A percentile compares a stretch with the other conserved stretches of the same genome.
phyloP scores from a whole-genome alignment of 2,329 filamentous ascomycete species.

The Epicoccum nigrum region DNA sequence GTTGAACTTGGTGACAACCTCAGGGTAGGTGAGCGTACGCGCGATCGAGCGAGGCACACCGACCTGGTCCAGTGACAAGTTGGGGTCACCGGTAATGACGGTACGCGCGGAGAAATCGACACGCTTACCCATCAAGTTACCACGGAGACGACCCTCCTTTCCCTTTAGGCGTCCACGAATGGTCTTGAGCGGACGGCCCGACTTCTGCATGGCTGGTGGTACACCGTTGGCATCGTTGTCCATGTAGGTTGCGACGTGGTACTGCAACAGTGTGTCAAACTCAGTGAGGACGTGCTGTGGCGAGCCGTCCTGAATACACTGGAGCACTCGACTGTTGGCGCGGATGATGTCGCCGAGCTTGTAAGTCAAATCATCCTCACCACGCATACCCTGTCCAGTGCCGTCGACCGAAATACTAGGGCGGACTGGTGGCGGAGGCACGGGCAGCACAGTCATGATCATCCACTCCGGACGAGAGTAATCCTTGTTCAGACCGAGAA shows the following conservation, averaged over 20 bases:
- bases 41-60: slow-evolving; percentile 95
- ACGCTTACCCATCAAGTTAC: slow-evolving; percentile 96
- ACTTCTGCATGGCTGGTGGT: slow-evolving; percentile 94
- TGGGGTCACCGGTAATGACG: slow-evolving; percentile 98
- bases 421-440: slow-evolving; percentile 92
- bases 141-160: slow-evolving; percentile 96
- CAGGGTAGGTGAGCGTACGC: slow-evolving; percentile 90
- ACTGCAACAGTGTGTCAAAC: slow-evolving; percentile 91
- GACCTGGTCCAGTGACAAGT: slow-evolving; percentile 94
- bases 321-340: slow-evolving; percentile 91
- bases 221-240: slow-evolving; percentile 98
- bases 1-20: slow-evolving; percentile 97
- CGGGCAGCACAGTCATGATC: slow-evolving; percentile 91
- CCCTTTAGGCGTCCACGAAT: slow-evolving; percentile 97
- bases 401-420: slow-evolving; percentile 98
- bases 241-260: slow-evolving; percentile 99
- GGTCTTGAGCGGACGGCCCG: slow-evolving; percentile 92
- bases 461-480: slow-evolving; percentile 99
- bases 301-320: slow-evolving; percentile 88
- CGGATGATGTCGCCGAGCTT: slow-evolving; percentile 98
- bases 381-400: slow-evolving; percentile 86
- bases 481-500: slow-evolving; percentile 91
- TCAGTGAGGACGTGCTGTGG: slow-evolving; percentile 89
- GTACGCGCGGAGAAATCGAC: slow-evolving; percentile 99
- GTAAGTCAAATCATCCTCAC: slow-evolving; percentile 99